A percentile compares a stretch with the other conserved stretches of the same genome.
These are phyloP conservation scores for Linderina pennispora DNA, from an alignment of 192 early-diverging fungal genomes.

Conservation along the genomic window DNA sequence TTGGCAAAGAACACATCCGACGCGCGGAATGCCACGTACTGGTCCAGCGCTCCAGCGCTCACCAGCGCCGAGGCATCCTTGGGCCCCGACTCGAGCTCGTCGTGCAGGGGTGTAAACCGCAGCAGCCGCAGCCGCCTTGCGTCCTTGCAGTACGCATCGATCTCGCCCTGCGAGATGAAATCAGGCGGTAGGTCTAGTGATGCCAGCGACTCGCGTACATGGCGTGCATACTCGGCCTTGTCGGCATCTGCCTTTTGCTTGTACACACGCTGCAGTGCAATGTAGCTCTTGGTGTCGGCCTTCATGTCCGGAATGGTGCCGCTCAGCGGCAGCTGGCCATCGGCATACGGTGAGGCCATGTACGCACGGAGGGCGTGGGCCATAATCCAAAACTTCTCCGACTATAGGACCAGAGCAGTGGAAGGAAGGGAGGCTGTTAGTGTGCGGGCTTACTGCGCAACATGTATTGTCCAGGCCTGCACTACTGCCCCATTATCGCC, in stretches of 20 bases:
- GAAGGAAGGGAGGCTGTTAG: background rate
- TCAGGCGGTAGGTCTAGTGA: constrained; percentile 47
- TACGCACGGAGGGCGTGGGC: constrained; percentile 73
- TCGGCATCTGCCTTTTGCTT: constrained; percentile 74
- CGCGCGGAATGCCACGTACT: constrained; percentile 31
- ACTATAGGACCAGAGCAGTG: no score
- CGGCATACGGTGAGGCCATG: constrained; percentile 56
- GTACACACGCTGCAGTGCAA: constrained; percentile 79
- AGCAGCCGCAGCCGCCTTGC: constrained; percentile 62
- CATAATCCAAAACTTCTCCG: constrained; percentile 82
- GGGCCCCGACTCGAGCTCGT: constrained; percentile 9
- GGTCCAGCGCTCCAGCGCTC: constrained; percentile 5
- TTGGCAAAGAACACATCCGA: constrained; percentile 10
- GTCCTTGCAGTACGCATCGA: constrained; percentile 83
- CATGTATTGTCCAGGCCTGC: no score
- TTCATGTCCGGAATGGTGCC: constrained; percentile 97
- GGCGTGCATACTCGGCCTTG: constrained; percentile 42
- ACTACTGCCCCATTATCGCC: no score
- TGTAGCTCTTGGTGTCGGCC: constrained; percentile 83
- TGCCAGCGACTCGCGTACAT: constrained; percentile 45
- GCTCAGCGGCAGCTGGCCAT: constrained; percentile 71
- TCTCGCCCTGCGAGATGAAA: constrained; percentile 54
- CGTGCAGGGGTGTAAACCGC: constrained; percentile 23
- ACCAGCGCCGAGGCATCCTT: background rate
- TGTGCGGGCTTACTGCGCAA: no score